A percentile compares a stretch with the other conserved stretches of the same genome.
Evolutionary conservation across 2,329 filamentous ascomycete species (phyloP).

Genomic region (Sporothrix brasiliensis): DNA sequence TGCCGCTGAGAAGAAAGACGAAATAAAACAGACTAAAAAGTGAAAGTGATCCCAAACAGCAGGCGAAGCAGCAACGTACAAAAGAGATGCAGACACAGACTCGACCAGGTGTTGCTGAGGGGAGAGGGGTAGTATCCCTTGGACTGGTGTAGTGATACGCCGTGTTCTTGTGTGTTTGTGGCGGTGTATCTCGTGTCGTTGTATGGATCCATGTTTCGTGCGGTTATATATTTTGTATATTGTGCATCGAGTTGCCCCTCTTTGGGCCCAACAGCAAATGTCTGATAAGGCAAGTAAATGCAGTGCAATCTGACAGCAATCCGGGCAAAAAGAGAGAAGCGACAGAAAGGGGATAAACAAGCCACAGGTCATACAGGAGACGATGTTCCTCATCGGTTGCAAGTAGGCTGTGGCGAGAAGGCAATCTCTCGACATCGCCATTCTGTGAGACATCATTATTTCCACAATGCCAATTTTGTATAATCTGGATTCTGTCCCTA

Average conservation of each 20-base stretch:
- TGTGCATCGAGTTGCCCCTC: conserved; percentile 2
- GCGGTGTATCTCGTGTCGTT: background rate
- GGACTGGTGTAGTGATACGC: conserved; percentile 2
- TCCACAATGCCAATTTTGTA: background rate
- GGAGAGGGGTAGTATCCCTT: background rate
- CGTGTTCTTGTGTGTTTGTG: background rate
- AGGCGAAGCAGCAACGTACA: background rate
- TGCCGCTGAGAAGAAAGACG: background rate
- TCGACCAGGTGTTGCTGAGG: conserved; percentile 5
- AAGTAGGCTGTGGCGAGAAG: background rate
- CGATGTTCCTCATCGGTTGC: too few relatives aligned
- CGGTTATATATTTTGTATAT: background rate
- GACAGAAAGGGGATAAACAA: background rate
- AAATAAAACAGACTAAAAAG: background rate
- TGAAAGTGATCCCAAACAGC: background rate
- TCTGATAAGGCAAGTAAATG: background rate
- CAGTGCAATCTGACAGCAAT: background rate
- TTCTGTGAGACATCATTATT: background rate
- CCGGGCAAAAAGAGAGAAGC: background rate
- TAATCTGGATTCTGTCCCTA: background rate
- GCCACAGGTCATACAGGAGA: background rate
- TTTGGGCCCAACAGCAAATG: conserved; percentile 4
- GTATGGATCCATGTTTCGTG: background rate
- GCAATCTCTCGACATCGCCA: background rate
- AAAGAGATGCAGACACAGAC: conserved; percentile 4